phyloP scores from a whole-genome alignment of 257 asterid species.

The Penstemon davidsonii region DNA sequence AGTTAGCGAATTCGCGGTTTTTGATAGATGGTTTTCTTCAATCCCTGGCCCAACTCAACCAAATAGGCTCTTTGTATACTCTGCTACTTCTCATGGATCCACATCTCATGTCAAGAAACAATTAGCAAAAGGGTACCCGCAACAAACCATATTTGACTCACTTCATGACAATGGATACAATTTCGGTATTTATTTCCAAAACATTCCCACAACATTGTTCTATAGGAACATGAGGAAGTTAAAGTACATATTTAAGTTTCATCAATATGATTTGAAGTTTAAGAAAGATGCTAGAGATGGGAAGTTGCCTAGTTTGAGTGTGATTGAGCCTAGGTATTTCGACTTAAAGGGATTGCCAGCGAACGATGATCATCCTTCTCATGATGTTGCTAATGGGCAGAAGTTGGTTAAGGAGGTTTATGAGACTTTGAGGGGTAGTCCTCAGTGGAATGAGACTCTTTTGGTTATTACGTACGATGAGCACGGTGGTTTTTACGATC shows the following conservation, averaged over 20 bases:
- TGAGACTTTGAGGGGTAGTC: constrained; percentile 66
- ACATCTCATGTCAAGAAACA: constrained; percentile 59
- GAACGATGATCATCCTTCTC: constrained; percentile 86
- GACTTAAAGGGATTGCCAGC: constrained; percentile 62
- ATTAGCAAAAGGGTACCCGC: constrained; percentile 66
- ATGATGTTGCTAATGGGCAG: constrained; percentile 81
- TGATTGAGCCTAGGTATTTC: constrained; percentile 80
- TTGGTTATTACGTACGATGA: constrained; percentile 72
- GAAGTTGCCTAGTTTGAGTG: constrained; percentile 59
- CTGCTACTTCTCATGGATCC: constrained; percentile 87
- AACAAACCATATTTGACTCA: constrained; percentile 67
- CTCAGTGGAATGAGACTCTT: constrained; percentile 79
- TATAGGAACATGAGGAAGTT: constrained; percentile 65
- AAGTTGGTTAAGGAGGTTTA: constrained; percentile 73
- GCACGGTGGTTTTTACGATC: constrained; percentile 88
- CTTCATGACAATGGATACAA: constrained; percentile 50
- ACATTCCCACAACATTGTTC: constrained; percentile 65
- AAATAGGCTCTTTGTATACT: constrained; percentile 68
- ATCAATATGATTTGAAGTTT: constrained; percentile 56
- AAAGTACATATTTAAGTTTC: constrained; percentile 67
- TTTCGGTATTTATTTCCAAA: constrained; percentile 70
- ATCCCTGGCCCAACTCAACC: constrained; percentile 91
- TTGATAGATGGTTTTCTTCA: constrained; percentile 74
- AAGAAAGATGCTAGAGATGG: constrained; percentile 68
- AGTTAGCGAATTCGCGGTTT: constrained; percentile 59